Base-by-base conservation (phyloP, 805 yeast species). In the Myxozyma nipponensis region DNA sequence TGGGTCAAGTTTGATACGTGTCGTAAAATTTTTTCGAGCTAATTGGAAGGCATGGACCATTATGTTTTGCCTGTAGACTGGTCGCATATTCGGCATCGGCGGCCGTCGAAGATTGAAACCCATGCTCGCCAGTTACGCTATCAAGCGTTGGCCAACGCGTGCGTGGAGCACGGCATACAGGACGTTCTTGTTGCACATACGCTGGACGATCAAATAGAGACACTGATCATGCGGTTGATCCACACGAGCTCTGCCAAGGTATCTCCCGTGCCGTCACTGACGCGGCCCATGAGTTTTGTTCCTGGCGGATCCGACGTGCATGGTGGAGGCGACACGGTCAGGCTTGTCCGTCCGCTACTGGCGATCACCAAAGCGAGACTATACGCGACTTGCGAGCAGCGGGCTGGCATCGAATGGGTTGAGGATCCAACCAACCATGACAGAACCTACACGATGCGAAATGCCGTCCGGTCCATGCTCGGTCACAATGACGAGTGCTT, bases 181-280 rank as follows among this genome's bases (percentile, higher is more conserved):
- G 58, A 71, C n/a, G 50, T 86, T 3, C 63, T 81, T 21, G 67
- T 81, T 37, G 95, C 84, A 0, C 95, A 86, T 59, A 86, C 81
- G 57, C 60, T 71, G 42, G 80, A 86, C 60, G 95, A 86, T 63
- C 88, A 84, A 60, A 47, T 82, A 13, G 95, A 86, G 61, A 83
- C 91, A 0, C 81, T 76, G 54, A 53, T 83, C 21, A 72, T 81
- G 62, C 65, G 95, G 32, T 67, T 84, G 44, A 28, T 28, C 13
- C 7, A 46, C 68, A 1, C 47, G 65, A 1, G 72, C 75, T 25
- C 73, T 79, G 35, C 67, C 77, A 0, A 47, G 76, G n/a, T 70
- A 74, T 64, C 95, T 95, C 0, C 68, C 84, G 84, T 87, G 0
- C 81, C 84, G 72, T 62, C 60, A 34, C 57, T 61, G 1, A 26